Conservation (phyloP, 306 rosid species). For the Erythrophleum fordii region DNA sequence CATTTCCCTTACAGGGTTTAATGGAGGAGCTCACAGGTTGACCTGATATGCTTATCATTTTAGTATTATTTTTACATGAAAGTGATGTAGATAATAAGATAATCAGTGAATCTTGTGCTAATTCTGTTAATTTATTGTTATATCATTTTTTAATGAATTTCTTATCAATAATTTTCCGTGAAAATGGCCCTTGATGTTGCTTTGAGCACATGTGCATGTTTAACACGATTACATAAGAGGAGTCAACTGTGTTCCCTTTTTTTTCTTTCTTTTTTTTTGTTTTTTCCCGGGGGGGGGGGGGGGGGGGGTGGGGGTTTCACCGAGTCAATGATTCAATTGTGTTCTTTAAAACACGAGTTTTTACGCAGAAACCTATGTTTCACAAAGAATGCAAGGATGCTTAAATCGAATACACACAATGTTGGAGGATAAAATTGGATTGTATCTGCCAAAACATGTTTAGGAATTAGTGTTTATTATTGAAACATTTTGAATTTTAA, state of each 20-base stretch:
- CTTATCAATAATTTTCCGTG: constrained; percentile 4
- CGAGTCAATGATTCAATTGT: constrained; percentile 8
- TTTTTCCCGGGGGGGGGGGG: no score
- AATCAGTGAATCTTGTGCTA: neutral
- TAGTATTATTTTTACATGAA: neutral
- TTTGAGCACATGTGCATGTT: constrained; percentile 41
- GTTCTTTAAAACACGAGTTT: neutral
- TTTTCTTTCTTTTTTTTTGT: no score
- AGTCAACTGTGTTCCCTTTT: neutral
- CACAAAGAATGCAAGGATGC: neutral
- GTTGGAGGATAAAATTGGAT: neutral
- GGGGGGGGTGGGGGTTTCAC: no score
- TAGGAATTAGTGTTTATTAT: neutral
- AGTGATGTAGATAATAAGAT: constrained; percentile 22
- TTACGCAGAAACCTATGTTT: neutral
- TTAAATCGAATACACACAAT: neutral
- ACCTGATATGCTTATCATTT: constrained; percentile 15
- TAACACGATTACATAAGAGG: constrained; percentile 31
- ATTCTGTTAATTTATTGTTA: constrained; percentile 10
- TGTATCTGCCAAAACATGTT: neutral
- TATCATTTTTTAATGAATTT: neutral
- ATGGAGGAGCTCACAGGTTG: constrained; percentile 89
- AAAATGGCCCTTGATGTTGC: constrained; percentile 2
- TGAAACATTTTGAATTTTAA: neutral
- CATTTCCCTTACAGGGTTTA: constrained; percentile 61